Conservation (phyloP, 371 early-diverging fungal species). For the Mucor sp. region DNA sequence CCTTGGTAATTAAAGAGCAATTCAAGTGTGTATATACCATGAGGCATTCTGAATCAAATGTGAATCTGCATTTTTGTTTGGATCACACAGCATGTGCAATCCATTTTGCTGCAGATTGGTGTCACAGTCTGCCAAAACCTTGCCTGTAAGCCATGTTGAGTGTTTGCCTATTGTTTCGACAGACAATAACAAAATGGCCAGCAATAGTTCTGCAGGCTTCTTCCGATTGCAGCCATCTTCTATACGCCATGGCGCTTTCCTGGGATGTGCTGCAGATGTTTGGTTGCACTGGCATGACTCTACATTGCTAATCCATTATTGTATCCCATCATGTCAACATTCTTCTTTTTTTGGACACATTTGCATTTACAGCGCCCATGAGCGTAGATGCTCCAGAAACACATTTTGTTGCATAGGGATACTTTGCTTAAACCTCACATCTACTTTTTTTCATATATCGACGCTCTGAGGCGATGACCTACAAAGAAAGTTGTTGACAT, state of each 20-base stretch:
- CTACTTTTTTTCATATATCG: too few relatives aligned
- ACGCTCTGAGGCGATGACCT: not conserved
- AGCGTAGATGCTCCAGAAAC: not conserved
- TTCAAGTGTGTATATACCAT: too few relatives aligned
- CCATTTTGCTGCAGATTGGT: not conserved
- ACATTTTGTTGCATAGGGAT: not conserved
- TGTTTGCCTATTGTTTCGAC: too few relatives aligned
- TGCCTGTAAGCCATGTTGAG: too few relatives aligned
- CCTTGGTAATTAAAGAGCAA: not conserved
- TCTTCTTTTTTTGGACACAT: not conserved
- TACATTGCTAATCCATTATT: not conserved
- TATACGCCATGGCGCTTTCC: not conserved
- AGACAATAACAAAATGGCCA: not conserved
- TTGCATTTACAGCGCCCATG: not conserved
- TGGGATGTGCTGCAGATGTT: not conserved
- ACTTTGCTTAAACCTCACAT: too few relatives aligned
- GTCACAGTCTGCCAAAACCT: not conserved
- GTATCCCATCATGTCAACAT: not conserved
- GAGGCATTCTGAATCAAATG: not conserved
- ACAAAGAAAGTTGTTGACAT: not conserved
- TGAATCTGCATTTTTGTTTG: not conserved
- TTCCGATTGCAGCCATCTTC: not conserved
- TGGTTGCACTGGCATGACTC: not conserved
- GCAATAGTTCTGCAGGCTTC: not conserved
- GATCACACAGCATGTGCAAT: not conserved